Percentiles rank a stretch among this genome's conserved stretches.
Evolutionary conservation across 768 basidiomycete genomes (phyloP).

Genomic region (Suillus lakei): DNA sequence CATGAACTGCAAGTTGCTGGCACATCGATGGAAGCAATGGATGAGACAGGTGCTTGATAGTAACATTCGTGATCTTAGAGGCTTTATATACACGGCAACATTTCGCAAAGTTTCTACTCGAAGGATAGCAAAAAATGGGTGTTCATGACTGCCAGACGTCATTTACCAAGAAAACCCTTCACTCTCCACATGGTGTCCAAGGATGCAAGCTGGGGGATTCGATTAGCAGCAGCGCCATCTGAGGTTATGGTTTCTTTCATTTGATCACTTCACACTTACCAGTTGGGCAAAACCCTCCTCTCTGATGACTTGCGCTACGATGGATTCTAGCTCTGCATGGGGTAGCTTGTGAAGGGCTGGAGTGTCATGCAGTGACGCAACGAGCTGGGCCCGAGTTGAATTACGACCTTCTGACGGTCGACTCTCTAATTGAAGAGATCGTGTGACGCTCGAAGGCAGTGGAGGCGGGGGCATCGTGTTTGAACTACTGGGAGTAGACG

Average conservation of each 20-base stretch:
- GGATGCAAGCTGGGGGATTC: conserved; percentile 50
- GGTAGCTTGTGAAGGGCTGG: conserved; percentile 60
- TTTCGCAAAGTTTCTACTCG: background rate
- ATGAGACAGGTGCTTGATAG: conserved; percentile 13
- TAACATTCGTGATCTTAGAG: background rate
- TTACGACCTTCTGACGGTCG: conserved; percentile 7
- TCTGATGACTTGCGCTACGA: conserved; percentile 64
- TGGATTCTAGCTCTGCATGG: conserved; percentile 52
- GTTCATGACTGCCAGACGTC: background rate
- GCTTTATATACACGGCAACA: background rate
- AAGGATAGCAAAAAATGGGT: background rate
- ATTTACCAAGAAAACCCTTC: conserved; percentile 42
- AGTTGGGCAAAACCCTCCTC: conserved; percentile 81
- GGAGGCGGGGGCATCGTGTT: conserved; percentile 37
- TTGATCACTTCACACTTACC: conserved; percentile 45
- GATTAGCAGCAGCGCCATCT: conserved; percentile 7
- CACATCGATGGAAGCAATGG: conserved; percentile 41
- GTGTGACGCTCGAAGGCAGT: conserved; percentile 23
- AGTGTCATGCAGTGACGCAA: conserved; percentile 47
- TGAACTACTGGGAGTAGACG: conserved; percentile 26
- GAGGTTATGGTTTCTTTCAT: background rate
- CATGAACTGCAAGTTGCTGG: conserved; percentile 69
- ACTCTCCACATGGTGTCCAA: conserved; percentile 58
- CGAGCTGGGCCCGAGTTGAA: conserved; percentile 27
- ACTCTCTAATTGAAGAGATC: background rate